Evolutionary conservation across 192 early-diverging fungal species (phyloP), one percentile per base, ranked within the genome.

Genomic region (Rhizophagus clarus): DNA sequence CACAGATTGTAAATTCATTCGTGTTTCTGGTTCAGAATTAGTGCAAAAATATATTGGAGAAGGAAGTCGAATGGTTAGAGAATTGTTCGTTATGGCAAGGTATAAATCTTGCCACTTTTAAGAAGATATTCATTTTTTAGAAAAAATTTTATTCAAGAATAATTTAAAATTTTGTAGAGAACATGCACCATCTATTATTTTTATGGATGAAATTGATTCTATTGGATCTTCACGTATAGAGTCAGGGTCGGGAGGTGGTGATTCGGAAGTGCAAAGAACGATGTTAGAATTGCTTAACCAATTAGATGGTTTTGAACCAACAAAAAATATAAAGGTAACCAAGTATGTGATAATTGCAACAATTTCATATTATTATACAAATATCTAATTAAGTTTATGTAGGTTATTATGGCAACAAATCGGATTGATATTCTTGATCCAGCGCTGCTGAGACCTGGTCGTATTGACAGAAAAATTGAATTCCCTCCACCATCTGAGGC

Each of bases 11-110:
- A 92, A 93, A 42, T 96, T 96, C 75, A 96, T 96, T 79, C 92
- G 95, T 81, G 95, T 96, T 47, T 95, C 94, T 76, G 95, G 95
- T 56, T 95, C 94, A 32, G 95, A 96, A 80, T 89, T 96, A 61
- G 95, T 96, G 45, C 94, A 95, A 87, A 96, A 96, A 87, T 96
- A 96, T 82, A 96, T 96, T 89, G 95, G 95, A 80, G 95, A 96
- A 82, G 94, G 95, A 73, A 93, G 92, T 84, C 91, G 95, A 76
- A 96, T 96, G 95, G 95, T 96, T 15, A 91, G 95, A 26, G 95
- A 96, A 86, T 87, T 96, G 49, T 96, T 96, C 79, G 94, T 95
- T 45, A 96, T 96, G 95, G 94, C 95, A 79, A 89, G 89, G 89
- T 90, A 86, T 56, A 51, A 47, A 7, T 37, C 26, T 66, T 26